Conservation (phyloP, 805 yeast genomes). For the Candida coleopterorum region DNA sequence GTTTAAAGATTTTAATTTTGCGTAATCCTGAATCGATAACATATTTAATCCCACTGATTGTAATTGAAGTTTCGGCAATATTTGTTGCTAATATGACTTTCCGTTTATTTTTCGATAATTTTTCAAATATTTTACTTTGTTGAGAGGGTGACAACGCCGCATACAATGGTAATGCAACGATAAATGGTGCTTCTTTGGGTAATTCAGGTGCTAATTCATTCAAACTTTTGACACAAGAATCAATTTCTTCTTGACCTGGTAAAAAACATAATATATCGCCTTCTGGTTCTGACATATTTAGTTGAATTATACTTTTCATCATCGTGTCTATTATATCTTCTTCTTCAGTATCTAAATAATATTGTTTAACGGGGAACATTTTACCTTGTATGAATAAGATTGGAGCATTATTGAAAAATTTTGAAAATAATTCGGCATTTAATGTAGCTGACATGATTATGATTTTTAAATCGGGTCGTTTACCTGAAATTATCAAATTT, state of each 20-base stretch:
- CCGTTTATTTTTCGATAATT: conserved; percentile 60
- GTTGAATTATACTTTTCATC: conserved; percentile 68
- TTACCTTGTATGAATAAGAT: conserved; percentile 86
- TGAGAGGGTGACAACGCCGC: conserved; percentile 88
- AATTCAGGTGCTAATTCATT: conserved; percentile 57
- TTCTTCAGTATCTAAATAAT: conserved; percentile 54
- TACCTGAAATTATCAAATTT: conserved; percentile 45
- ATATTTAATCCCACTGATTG: conserved; percentile 90
- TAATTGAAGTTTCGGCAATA: conserved; percentile 96
- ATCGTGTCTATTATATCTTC: conserved; percentile 84
- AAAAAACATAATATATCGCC: conserved; percentile 93
- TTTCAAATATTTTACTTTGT: conserved; percentile 76
- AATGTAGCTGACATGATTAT: conserved; percentile 96
- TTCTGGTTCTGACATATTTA: conserved; percentile 70
- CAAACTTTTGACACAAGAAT: conserved; percentile 65
- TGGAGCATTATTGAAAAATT: conserved; percentile 76
- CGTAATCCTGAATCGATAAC: conserved; percentile 91
- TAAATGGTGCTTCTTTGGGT: conserved; percentile 68
- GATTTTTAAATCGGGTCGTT: conserved; percentile 57
- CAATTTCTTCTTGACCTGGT: conserved; percentile 98
- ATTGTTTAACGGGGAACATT: conserved; percentile 75
- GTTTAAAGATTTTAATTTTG: conserved; percentile 93
- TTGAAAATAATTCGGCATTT: conserved; percentile 82
- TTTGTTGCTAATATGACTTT: conserved; percentile 91
- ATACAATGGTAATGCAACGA: conserved; percentile 80